A percentile compares a stretch with the other conserved stretches of the same genome.
phyloP scores from a whole-genome alignment of 139 green algal genomes.

The Astrephomene gubernaculifera region DNA sequence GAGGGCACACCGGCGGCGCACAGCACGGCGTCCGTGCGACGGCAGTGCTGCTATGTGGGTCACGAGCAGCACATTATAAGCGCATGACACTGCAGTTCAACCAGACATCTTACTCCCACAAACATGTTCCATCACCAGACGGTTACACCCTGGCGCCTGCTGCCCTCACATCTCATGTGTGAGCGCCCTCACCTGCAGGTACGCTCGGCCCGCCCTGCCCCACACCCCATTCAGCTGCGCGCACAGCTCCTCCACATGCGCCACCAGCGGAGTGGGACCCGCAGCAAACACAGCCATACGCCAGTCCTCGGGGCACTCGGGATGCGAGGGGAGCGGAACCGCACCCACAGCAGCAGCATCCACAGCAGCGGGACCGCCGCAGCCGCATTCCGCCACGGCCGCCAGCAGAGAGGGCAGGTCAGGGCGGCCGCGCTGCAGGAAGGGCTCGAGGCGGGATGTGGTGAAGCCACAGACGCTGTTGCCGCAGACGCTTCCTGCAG shows the following conservation, averaged over 20 bases:
- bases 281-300: not conserved
- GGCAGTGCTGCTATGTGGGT: too few species aligned
- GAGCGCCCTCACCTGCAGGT: not conserved
- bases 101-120: too few species aligned
- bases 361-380: not conserved
- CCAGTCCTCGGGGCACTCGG: not conserved
- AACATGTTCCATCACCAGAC: too few species aligned
- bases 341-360: not conserved
- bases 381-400: not conserved
- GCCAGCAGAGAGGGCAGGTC: not conserved
- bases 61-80: too few species aligned
- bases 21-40: too few species aligned
- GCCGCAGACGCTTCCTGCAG: too few species aligned
- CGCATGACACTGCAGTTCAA: too few species aligned
- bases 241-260: not conserved
- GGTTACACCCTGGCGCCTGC: too few species aligned
- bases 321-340: not conserved
- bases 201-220: not conserved
- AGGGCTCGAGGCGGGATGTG: not conserved
- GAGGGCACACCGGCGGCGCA: too few species aligned
- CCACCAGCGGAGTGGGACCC: not conserved
- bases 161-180: slow-evolving; percentile 14
- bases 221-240: slow-evolving; percentile 1
- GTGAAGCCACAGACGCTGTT: too few species aligned
- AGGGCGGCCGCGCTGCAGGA: not conserved